Conservation (phyloP, 2,329 filamentous ascomycete genomes). For the Claviceps sp. region DNA sequence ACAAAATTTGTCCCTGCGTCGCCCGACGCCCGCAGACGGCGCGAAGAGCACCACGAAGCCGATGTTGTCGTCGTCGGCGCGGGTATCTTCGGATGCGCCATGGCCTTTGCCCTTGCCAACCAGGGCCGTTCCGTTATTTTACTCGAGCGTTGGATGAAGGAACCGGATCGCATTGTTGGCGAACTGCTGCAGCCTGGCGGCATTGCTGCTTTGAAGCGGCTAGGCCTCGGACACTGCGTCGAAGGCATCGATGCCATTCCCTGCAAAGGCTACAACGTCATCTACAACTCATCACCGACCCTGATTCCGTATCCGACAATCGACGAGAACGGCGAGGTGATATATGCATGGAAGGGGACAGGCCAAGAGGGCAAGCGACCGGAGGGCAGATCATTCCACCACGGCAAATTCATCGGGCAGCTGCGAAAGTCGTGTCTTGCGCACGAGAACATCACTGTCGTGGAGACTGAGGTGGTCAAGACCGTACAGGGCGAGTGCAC, state of each 20-base stretch:
- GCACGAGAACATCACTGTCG: conserved; percentile 73
- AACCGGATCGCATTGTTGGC: conserved; percentile 91
- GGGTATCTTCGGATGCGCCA: conserved; percentile 76
- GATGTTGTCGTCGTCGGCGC: conserved; percentile 90
- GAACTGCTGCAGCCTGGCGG: conserved; percentile 92
- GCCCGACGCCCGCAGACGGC: conserved; percentile 29
- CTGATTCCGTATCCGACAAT: conserved; percentile 66
- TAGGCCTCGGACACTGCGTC: conserved; percentile 71
- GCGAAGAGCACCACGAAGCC: conserved; percentile 45
- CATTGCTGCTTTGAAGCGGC: conserved; percentile 61
- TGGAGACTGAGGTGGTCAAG: conserved; percentile 76
- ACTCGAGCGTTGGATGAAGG: conserved; percentile 76
- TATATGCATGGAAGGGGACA: conserved; percentile 21
- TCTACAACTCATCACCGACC: conserved; percentile 63
- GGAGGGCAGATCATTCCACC: conserved; percentile 77
- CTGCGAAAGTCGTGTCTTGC: conserved; percentile 61
- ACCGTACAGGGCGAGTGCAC: conserved; percentile 58
- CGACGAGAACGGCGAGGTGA: conserved; percentile 31
- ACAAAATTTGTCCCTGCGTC: conserved; percentile 10
- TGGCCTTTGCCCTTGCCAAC: conserved; percentile 70
- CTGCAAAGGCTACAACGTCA: conserved; percentile 76
- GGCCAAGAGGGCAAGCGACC: conserved; percentile 27
- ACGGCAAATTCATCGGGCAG: conserved; percentile 81
- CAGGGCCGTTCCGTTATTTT: conserved; percentile 86
- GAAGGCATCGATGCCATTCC: conserved; percentile 79